Conservation (phyloP, 768 basidiomycete species). For the Clavaria fumosa region DNA sequence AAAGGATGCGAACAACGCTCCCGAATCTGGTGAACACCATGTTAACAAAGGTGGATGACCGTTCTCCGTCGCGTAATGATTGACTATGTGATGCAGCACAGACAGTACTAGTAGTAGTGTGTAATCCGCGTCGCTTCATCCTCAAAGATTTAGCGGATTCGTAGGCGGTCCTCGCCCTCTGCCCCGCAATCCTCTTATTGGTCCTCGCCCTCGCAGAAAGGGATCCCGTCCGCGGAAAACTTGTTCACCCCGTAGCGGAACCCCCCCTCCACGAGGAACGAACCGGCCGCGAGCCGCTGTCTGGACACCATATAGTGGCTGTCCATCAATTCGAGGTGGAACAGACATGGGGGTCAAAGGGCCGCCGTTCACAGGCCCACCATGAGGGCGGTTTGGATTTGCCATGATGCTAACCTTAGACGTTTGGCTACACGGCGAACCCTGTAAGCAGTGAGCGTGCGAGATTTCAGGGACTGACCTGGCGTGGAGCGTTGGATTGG, state of each 20-base stretch:
- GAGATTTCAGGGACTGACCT: constrained; percentile 17
- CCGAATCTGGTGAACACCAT: too few species aligned
- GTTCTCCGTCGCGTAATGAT: too few species aligned
- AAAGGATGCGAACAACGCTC: too few species aligned
- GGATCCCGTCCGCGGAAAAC: constrained; percentile 2
- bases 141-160: constrained; percentile 1
- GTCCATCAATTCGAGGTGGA: constrained; percentile 2
- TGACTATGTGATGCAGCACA: too few species aligned
- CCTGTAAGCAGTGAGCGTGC: constrained; percentile 3
- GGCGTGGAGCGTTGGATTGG: constrained; percentile 46
- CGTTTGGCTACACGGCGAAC: constrained; percentile 14
- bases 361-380: constrained; percentile 21
- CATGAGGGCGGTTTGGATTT: constrained; percentile 50
- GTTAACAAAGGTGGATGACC: too few species aligned
- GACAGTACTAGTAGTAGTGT: too few species aligned
- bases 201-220: constrained; percentile 2
- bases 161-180: constrained; percentile 7
- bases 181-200: constrained; percentile 8
- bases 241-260: constrained; percentile 5
- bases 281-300: constrained; percentile 8
- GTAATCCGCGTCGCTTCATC: too few species aligned
- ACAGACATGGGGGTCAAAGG: constrained; percentile 7
- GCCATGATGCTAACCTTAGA: constrained; percentile 54
- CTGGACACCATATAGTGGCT: constrained; percentile 5
- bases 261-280: constrained; percentile 2